Base-by-base conservation (phyloP, 1,284 basidiomycete species). In the Naganishia albida region DNA sequence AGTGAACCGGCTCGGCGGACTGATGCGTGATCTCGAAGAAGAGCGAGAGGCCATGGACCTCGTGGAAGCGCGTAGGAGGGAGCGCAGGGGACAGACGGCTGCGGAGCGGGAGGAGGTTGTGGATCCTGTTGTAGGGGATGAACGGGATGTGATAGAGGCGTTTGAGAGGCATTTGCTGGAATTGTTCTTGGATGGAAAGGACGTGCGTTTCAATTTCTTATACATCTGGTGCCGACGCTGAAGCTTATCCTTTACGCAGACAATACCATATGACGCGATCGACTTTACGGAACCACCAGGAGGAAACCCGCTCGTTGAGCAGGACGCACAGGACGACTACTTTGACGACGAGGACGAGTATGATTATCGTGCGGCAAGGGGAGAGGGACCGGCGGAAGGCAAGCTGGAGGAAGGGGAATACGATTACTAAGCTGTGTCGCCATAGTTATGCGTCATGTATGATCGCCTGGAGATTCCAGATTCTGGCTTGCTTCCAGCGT, bases 181-280 rank as follows among this genome's bases (percentile, higher is more conserved):
- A 64, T 64, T 80, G 12, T 80, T 78, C 62, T 64, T 80, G 25
- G 78, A 78, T 63, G 78, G 78, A 1, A 55, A 77, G 30, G 78
- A 80, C 67, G 78, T 79, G 59, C 74, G 76, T 75, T 3, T 42
- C 49, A 54, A n/a, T 38, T 18, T 6, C 26, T 54, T 40, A 16
- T 26, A 23, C 16, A 38, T 44, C 2, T 44, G n/a, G 4, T 42
- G 20, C n/a, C 49, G 51, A 1, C 30, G 49, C 34, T 48, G 20
- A 48, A 40, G 16, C 18, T 40, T 39, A 51, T 10, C 25, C 51
- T 51, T 34, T 49, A 18, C 7, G 0, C 62, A 79, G 78, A 77
- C 76, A 1, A 69, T 80, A 16, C 70, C 74, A 34, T 80, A 80
- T 54, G 69, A 70, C 44, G 56, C 59, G 2, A 72, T 80, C 44